Base-by-base conservation (phyloP, 148 eudicot species). In the Silene conica region DNA sequence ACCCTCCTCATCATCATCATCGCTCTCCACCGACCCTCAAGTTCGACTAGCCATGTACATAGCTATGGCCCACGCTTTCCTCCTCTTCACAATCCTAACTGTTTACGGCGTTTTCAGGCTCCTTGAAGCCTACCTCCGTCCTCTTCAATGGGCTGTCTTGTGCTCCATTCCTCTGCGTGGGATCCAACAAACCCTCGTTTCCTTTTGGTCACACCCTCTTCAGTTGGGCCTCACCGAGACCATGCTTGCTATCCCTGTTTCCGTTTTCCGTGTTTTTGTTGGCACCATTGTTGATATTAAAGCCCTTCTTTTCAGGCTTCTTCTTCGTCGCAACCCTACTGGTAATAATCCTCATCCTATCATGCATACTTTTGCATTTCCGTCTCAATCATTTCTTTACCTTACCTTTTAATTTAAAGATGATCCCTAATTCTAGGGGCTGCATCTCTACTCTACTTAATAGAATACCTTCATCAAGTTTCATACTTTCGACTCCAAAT, bases 41-140 rank as follows among this genome's bases (percentile, higher is more conserved):
- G 96, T 92, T 15, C 83, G 89, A 6, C 82, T 95, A 8, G 90
- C 98, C 12, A 79, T 92, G 21, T 95, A 87, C 83, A 88, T 95
- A 75, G 89, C 96, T 67, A 89, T 92, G 93, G 98, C 98, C 22
- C 97, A 95, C 73, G 96, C 83, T 0, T 92, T 92, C 14, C 86
- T 92, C 38, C 87, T 89, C 8, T 88, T 92, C 76, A 69, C 93
- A 18, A 78, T 92, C 43, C 77, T 95, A 65, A 75, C 84, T 28
- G 78, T 90, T 0, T 95, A 83, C 69, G 90, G 87, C 25, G 89
- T 90, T 2, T 84, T 80, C 59, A 86, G 84, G 12, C 76, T 95
- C 21, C 86, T 95, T 3, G 96, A 95, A 73, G 89, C 85, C 31
- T 95, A 88, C 72, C 80, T 92, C 1, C 79, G 98, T 23, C 98